A percentile compares a stretch with the other conserved stretches of the same genome.
Conservation (phyloP, 2,329 filamentous ascomycete species). For the Verticillium longisporum region DNA sequence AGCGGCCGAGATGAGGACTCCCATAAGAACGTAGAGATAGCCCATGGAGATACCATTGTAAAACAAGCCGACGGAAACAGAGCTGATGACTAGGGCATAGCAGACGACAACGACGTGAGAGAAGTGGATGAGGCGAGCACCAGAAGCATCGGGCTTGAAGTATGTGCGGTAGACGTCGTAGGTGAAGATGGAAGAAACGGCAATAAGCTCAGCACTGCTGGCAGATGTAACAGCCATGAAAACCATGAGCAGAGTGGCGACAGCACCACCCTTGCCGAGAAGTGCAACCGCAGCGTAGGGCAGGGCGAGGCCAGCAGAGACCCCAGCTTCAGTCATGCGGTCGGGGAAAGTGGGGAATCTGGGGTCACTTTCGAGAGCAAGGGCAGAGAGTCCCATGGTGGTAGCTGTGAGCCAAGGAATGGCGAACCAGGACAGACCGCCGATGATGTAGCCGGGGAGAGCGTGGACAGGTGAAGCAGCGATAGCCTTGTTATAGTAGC, state of each 20-base stretch:
- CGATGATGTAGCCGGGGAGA: slow-evolving; percentile 68
- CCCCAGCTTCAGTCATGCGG: slow-evolving; percentile 63
- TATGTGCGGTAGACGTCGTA: slow-evolving; percentile 88
- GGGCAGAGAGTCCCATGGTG: slow-evolving; percentile 70
- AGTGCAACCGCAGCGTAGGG: slow-evolving; percentile 72
- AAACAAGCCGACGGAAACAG: slow-evolving; percentile 67
- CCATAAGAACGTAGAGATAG: slow-evolving; percentile 86
- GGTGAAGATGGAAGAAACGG: slow-evolving; percentile 77
- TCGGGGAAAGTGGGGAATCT: slow-evolving; percentile 60
- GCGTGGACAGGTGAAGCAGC: slow-evolving; percentile 72
- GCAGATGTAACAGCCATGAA: slow-evolving; percentile 82
- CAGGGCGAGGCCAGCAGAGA: slow-evolving; percentile 68
- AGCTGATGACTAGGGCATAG: slow-evolving; percentile 72
- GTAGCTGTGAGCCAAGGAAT: slow-evolving; percentile 80
- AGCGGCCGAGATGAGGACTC: slow-evolving; percentile 79
- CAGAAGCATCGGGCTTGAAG: slow-evolving; percentile 69
- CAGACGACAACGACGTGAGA: slow-evolving; percentile 63
- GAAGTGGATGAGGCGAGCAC: slow-evolving; percentile 72
- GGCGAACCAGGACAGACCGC: slow-evolving; percentile 72
- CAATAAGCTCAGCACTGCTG: slow-evolving; percentile 72
- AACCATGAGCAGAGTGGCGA: slow-evolving; percentile 65
- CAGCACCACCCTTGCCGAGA: slow-evolving; percentile 70
- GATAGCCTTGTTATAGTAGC: slow-evolving; percentile 82
- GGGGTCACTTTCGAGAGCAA: slow-evolving; percentile 66
- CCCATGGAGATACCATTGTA: slow-evolving; percentile 79